Conservation (phyloP, 2,329 filamentous ascomycete species). For the Nothomitra cinnamomea region DNA sequence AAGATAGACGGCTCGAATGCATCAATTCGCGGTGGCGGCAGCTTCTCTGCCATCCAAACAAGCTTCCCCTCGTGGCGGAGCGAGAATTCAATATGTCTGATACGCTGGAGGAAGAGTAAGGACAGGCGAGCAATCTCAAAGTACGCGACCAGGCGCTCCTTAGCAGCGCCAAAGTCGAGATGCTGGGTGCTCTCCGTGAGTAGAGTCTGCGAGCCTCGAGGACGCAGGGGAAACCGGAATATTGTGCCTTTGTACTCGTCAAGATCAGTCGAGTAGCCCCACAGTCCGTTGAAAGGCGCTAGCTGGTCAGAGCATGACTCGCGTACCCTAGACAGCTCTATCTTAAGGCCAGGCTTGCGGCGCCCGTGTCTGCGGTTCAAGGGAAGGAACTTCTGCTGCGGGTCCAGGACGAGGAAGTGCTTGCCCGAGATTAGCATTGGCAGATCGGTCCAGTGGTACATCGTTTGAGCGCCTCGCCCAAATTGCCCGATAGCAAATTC, state of each 20-base stretch:
- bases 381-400: conserved; percentile 14
- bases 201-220: neutral
- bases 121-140: conserved; percentile 15
- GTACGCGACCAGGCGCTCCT: conserved; percentile 9
- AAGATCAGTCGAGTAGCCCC: conserved; percentile 10
- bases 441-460: conserved; percentile 22
- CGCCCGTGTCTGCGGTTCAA: neutral
- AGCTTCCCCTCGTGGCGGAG: conserved; percentile 1
- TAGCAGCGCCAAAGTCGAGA: conserved; percentile 1
- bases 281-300: conserved; percentile 13
- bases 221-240: conserved; percentile 15
- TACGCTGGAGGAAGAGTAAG: conserved; percentile 13
- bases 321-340: conserved; percentile 7
- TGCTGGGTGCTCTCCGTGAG: conserved; percentile 7
- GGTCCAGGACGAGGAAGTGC: conserved; percentile 20
- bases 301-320: conserved; percentile 11
- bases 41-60: neutral
- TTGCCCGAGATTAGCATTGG: conserved; percentile 20
- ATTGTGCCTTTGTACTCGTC: conserved; percentile 11
- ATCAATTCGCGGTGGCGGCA: neutral
- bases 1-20: neutral
- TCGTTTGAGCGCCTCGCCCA: conserved; percentile 20
- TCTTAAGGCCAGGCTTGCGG: neutral
- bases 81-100: conserved; percentile 12
- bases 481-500: conserved; percentile 19